phyloP scores from a whole-genome alignment of 2,329 filamentous ascomycete genomes.

The Fusarium coicis region DNA sequence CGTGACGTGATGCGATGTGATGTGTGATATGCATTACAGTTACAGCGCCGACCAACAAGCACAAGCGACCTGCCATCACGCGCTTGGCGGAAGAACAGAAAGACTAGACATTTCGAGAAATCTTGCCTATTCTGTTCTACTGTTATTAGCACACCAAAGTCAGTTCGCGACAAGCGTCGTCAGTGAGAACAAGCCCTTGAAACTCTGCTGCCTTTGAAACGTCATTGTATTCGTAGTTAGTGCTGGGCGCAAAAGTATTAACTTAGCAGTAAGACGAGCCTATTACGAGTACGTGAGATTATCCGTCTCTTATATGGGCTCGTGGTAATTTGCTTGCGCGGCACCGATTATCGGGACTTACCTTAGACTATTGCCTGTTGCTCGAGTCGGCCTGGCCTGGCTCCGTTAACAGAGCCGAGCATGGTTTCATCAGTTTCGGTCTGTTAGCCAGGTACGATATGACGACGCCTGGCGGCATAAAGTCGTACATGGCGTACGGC shows the following conservation, averaged over 20 bases:
- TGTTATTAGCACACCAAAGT: not conserved
- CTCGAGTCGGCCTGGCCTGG: conserved; percentile 29
- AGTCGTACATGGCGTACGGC: conserved; percentile 14
- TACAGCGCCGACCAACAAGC: not conserved
- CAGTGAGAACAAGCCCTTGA: conserved; percentile 17
- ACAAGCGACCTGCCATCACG: conserved; percentile 5
- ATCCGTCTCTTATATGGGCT: not conserved
- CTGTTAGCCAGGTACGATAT: conserved; percentile 26
- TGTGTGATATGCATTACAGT: conserved; percentile 21
- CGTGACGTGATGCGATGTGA: conserved; percentile 21
- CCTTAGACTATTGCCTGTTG: not conserved
- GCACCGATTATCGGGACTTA: conserved; percentile 11
- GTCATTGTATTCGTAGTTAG: conserved; percentile 21
- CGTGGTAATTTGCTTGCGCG: conserved; percentile 5
- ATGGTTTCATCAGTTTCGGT: not conserved
- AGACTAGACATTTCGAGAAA: not conserved
- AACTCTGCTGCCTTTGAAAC: conserved; percentile 21
- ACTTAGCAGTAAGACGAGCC: not conserved
- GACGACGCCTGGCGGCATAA: conserved; percentile 19
- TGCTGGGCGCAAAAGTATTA: not conserved
- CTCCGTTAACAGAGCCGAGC: not conserved
- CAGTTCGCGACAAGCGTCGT: conserved; percentile 16
- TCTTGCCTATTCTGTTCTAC: not conserved
- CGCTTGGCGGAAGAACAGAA: not conserved
- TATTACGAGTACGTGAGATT: conserved; percentile 4